Base-by-base conservation (phyloP, 1,139 yeast species). In the Pneumocystis wakefieldiae region DNA sequence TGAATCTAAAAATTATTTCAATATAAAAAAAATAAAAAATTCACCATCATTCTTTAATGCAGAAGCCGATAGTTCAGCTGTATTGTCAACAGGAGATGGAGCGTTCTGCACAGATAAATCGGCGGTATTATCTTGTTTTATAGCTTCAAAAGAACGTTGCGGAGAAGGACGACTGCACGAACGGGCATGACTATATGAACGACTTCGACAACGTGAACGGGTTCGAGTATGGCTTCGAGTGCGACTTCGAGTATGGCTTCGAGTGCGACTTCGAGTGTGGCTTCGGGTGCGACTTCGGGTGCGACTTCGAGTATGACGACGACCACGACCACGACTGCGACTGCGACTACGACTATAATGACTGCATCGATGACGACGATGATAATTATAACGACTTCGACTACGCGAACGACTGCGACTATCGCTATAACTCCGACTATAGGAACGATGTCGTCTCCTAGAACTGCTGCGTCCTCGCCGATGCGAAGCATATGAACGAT, bases 401-500 rank as follows among this genome's bases (percentile, higher is more conserved):
- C 32, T 48, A 8, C 29, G 57, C 53, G 66, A 66, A 36, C 65
- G 63, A 36, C 66, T 59, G 5, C 65, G 38, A 53, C 62, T 59
- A 15, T 53, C 60, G 29, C 68, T 61, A 4, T 67, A 64, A 12
- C 68, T 64, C 6, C 64, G 59, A 28, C 67, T 67, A n/a, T 65
- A 65, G 24, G 66, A 67, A 3, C 67, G 65, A 57, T 35, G 41
- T 24, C 66, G 64, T 3, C 62, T 61, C 14, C 67, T 62, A 38
- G 62, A 61, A 19, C 63, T 32, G 7, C 62, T 48, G 5, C 59
- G 59, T 14, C 62, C 41, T 14, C 68, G 64, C 8, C 68, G 64
- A 39, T 65, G 68, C 5, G 55, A 19, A 1, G 55, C 12, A 29
- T 48, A 48, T 10, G 66, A 63, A 38, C 69, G 64, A 19, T 66